Base-by-base conservation (phyloP, 1,139 yeast species). In the Kodamaea fungicola region DNA sequence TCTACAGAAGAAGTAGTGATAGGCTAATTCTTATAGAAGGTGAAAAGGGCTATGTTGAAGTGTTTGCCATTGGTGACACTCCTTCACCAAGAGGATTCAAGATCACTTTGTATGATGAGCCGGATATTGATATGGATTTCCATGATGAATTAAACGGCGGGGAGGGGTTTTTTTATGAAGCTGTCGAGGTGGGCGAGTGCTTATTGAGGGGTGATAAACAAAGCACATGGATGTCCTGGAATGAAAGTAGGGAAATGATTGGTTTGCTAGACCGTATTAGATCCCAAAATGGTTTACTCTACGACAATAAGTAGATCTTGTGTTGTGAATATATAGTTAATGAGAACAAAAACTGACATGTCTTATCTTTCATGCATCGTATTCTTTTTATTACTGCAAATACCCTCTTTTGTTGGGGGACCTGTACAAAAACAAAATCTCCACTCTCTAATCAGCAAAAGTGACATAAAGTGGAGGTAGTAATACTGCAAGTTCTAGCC, bases 11-110 rank as follows among this genome's bases (percentile, higher is more conserved):
- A 5, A 45, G 51, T 3, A 50, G 46, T 8, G 39, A 38, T 13
- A 45, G 46, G 3, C 48, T 47, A 28, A 45, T 46, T 12, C 31
- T 32, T 5, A 37, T 55, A n/a, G 57, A 54, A 31, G 58, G 57
- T 12, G 46, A 49, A 12, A 35, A 47, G 37, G 59, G 57, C 4
- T 39, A 34, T 10, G 41, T 39, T 4, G 40, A 47, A 35, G 50
- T 45, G 25, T 19, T 12, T 3, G 13, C 40, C 3, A 42, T 36
- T 30, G 41, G 40, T 6, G 49, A 48, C 38, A 54, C 57, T 7
- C 57, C 59, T 2, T 44, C 43, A 9, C 51, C 53, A 22, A 37
- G 28, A 3, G 24, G 42, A 10, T 45, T 45, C 40, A 44, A 33
- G 12, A 42, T 48, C 22, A 30, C 30, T 8, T 36, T 41, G 31